Percentiles rank a stretch among this genome's conserved stretches.
These are phyloP conservation scores for Hebeloma cylindrosporum DNA, from an alignment of 768 basidiomycete species.

Conservation along the genomic window DNA sequence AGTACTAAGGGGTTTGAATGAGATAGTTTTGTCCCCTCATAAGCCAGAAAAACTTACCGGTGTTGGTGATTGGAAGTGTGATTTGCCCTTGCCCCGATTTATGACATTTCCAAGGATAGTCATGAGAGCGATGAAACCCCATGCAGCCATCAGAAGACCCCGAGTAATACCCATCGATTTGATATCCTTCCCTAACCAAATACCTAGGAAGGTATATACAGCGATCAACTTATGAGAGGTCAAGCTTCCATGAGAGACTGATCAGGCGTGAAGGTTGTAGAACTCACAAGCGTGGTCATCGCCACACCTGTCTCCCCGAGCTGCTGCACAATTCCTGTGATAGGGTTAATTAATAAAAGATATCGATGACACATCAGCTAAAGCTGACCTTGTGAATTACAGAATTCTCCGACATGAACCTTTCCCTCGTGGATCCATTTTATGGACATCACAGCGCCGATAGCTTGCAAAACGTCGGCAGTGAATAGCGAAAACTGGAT, in stretches of 20 bases:
- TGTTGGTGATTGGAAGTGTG: conserved; percentile 32
- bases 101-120: conserved; percentile 28
- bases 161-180: conserved; percentile 26
- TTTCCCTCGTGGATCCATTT: conserved; percentile 36
- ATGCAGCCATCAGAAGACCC: conserved; percentile 28
- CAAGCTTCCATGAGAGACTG: too few relatives aligned
- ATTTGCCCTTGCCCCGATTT: conserved; percentile 15
- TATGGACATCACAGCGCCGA: conserved; percentile 37
- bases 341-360: not conserved
- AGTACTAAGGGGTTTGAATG: conserved; percentile 24
- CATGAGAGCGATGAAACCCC: conserved; percentile 37
- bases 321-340: conserved; percentile 38
- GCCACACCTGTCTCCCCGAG: conserved; percentile 43
- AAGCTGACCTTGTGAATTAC: conserved; percentile 35
- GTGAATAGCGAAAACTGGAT: conserved; percentile 27
- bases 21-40: not conserved
- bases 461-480: conserved; percentile 38
- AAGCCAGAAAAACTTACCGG: conserved; percentile 28
- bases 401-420: conserved; percentile 33
- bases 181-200: conserved; percentile 35
- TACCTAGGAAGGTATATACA: conserved; percentile 40
- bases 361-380: not conserved
- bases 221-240: conserved; percentile 32
- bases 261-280: too few relatives aligned
- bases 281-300: conserved; percentile 41